Evolutionary conservation across 176 grass and related monocot species (phyloP), one percentile per base, ranked within the genome.

Genomic region (Oryza meyeriana): DNA sequence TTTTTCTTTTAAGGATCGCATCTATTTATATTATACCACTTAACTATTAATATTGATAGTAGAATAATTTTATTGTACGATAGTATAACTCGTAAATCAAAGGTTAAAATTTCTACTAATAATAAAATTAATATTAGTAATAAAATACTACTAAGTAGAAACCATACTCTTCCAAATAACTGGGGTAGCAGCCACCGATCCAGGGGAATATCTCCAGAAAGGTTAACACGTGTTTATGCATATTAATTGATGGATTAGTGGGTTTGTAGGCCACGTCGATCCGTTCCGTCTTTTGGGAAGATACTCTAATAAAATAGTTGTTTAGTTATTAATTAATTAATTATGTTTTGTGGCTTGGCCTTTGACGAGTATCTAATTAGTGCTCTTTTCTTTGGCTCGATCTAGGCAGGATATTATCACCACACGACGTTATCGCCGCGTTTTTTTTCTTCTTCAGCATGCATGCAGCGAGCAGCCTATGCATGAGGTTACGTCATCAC

Each of bases 141-240:
- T n/a, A n/a, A n/a, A n/a, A n/a, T n/a, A n/a, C n/a, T n/a, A n/a
- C n/a, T n/a, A n/a, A n/a, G n/a, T n/a, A n/a, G n/a, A n/a, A n/a
- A n/a, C n/a, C n/a, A n/a, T n/a, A n/a, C n/a, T n/a, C n/a, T n/a
- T n/a, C n/a, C n/a, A n/a, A n/a, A n/a, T n/a, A n/a, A 18, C 40
- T 83, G 75, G 81, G 81, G 34, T 4, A 68, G 69, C 75, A 79
- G 81, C 47, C 81, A 88, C 86, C 17, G 0, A 18, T 20, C 1
- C 50, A 55, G 4, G 5, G 1, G 8, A 11, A 12, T 20, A 27
- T 59, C 8, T 35, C 47, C 59, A 18, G n/a, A 69, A 75, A 44
- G 61, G 69, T 65, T 13, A 40, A 35, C 75, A 66, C 80, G 67
- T 66, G 80, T 57, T 26, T 25, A 13, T 25, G 29, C 71, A 1